Evolutionary conservation across 495 filamentous ascomycete species (phyloP).

Genomic region (Aspergillus cavernicola): DNA sequence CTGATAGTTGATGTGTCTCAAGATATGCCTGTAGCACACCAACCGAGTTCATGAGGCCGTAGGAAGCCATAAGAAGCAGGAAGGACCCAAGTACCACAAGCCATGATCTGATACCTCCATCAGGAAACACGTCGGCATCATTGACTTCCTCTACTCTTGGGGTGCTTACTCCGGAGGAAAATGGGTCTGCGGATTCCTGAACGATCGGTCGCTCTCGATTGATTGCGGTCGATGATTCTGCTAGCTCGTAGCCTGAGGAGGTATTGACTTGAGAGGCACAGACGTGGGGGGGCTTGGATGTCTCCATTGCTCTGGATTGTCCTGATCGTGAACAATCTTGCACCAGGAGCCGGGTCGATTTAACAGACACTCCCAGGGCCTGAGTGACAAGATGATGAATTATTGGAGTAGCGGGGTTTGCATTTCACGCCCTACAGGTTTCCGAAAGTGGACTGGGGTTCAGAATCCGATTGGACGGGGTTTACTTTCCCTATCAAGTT

Average conservation of each 20-base stretch:
- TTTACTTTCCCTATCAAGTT: neutral
- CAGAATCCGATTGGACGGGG: neutral
- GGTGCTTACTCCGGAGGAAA: neutral
- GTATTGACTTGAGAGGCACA: neutral
- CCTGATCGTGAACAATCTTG: no score
- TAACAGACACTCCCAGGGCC: no score
- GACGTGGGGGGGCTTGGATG: neutral
- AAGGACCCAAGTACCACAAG: conserved; percentile 63
- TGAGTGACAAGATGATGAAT: no score
- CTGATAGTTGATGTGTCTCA: conserved; percentile 51
- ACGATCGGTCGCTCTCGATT: neutral
- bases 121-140: conserved; percentile 35
- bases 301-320: neutral
- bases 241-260: conserved; percentile 4
- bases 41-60: conserved; percentile 59
- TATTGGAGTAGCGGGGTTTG: no score
- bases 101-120: conserved; percentile 41
- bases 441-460: no score
- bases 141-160: neutral
- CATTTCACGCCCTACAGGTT: no score
- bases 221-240: neutral
- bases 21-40: conserved; percentile 64
- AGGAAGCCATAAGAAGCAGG: conserved; percentile 56
- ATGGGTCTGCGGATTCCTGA: neutral
- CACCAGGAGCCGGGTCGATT: neutral